These are phyloP conservation scores for Gaultheria prostrata DNA, from an alignment of 148 eudicot species.

Conservation along the genomic window DNA sequence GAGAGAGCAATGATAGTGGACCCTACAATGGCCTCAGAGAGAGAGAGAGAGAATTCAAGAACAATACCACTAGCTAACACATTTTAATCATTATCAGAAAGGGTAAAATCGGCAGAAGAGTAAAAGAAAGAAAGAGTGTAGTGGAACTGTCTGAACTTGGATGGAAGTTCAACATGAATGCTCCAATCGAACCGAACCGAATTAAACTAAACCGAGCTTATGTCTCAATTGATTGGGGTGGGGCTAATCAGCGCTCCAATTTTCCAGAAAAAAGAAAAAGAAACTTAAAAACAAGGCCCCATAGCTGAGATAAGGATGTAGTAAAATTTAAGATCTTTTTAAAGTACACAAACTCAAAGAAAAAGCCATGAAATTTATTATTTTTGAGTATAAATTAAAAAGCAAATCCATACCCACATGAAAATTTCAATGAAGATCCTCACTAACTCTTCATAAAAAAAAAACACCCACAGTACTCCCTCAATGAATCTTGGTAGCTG, in stretches of 20 bases:
- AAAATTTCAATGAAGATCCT: slow-evolving; percentile 4
- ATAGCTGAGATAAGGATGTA: slow-evolving; percentile 13
- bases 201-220: no score
- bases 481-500: background rate
- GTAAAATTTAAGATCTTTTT: background rate
- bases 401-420: background rate
- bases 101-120: slow-evolving; percentile 8
- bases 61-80: slow-evolving; percentile 7
- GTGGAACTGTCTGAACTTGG: slow-evolving; percentile 21
- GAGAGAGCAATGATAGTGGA: background rate
- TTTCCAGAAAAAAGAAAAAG: no score
- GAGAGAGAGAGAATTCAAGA: background rate
- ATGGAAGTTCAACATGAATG: slow-evolving; percentile 10
- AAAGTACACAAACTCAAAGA: slow-evolving; percentile 10
- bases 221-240: no score
- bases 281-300: no score
- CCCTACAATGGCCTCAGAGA: slow-evolving; percentile 20
- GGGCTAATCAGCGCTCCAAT: no score
- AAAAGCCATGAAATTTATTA: background rate
- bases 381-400: background rate
- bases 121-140: background rate
- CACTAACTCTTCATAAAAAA: background rate
- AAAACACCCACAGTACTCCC: background rate
- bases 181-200: background rate
- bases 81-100: slow-evolving; percentile 8